Base-by-base conservation (phyloP, 2,329 filamentous ascomycete genomes). In the Setomelanomma holmii region DNA sequence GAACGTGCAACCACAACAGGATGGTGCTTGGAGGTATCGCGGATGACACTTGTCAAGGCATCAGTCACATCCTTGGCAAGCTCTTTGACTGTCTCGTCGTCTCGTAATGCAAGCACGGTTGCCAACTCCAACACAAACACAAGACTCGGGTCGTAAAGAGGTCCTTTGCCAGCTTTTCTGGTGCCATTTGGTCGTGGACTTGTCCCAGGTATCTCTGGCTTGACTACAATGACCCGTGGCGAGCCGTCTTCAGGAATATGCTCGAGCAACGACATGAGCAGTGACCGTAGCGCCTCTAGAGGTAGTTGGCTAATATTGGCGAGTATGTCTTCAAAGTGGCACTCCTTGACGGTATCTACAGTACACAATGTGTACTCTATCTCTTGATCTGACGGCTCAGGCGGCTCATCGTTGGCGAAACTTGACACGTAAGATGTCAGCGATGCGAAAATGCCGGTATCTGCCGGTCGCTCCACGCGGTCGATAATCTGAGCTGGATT, bases 381-480 rank as follows among this genome's bases (percentile, higher is more conserved):
- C 73, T 99, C 95, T 71, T 98, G 93, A 60, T 98, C 92, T 1
- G 95, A 98, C 2, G 95, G 95, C 76, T 99, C 95, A 0, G 95
- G 95, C 11, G 95, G 95, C 69, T 99, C 95, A 74, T 98, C 95
- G 10, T 95, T 96, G 36, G 96, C 95, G 72, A 99, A 98, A 73
- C 93, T 98, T n/a, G 93, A 96, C 24, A 99, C 92, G 68, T 98
- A 99, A 4, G 90, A 96, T 0, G 93, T 96, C 66, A 99, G 91
- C 1, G 93, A 92, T 4, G 93, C 96, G 72, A 99, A 92, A 43
- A 99, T 84, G 5, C 95, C 92, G 2, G 87, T 87, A 22, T 99
- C 95, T 51, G 82, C 85, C 27, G 87, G 81, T 58, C 91, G 89
- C 36, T 89, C 83, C 50, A 88, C 92, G 50, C 93, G 87, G 71